Base-by-base conservation (phyloP, 1,284 basidiomycete species). In the Puccinia polysora region DNA sequence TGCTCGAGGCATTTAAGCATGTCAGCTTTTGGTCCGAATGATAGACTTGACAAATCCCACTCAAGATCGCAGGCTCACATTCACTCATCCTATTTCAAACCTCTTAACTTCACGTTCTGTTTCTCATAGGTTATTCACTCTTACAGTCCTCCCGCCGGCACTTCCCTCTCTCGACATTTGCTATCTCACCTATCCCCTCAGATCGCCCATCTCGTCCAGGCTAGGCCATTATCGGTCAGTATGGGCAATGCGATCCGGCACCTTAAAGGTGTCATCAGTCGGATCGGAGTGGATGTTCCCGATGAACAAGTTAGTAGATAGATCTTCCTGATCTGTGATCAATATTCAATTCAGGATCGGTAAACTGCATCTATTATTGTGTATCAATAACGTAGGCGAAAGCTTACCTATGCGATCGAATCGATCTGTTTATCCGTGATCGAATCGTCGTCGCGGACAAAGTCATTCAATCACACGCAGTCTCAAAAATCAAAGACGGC, bases 161-260 rank as follows among this genome's bases (percentile, higher is more conserved):
- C 86, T 70, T 90, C 89, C 0, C 85, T 93, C 36, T 89, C 90
- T 8, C 84, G 90, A 71, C 89, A 93, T 82, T 84, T 93, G 49
- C 89, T 89, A 85, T 89, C 89, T 12, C 86, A 91, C 80, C 83
- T 93, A 43, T 91, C 90, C 5, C 89, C 90, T 18, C 93, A 96
- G 84, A 95, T 96, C 76, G 88, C 86, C 30, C 88, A 93, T 81
- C 85, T 95, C 18, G 90, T 92, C 18, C 85, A 88, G 67, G 89
- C 90, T 32, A 83, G 93, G 64, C 89, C 91, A 0, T 89, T 94
- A 87, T 89, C 90, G n/a, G 87, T 91, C n/a, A 90, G 91, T 30
- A 91, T 93, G 86, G 92, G 91, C 0, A 94, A 94, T 78, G 92
- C 92, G 0, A 91, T 93, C 75, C 86, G 94, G 73, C 91, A 95